Evolutionary conservation across 805 yeast species (phyloP), one percentile per base, ranked within the genome.

Genomic region (Candida chauliodis): DNA sequence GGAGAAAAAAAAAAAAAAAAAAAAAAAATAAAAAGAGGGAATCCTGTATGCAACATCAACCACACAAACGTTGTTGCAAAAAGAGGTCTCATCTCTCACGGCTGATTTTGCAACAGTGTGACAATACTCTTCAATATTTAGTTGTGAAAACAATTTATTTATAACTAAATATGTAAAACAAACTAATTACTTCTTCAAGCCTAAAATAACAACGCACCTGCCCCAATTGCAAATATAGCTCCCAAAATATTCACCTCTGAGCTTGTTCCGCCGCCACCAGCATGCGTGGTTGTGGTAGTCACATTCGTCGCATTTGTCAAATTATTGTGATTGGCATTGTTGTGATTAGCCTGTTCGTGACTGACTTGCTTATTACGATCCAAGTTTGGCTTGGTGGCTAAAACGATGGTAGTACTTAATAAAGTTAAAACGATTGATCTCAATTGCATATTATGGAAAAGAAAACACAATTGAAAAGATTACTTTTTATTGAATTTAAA

Each of bases 271-370:
- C 29, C 26, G 17, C 29, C 26, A 16, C 36, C 36, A 4, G n/a
- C 29, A 10, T 19, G 24, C 7, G 36, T 33, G 21, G 36, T 33
- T 20, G 36, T 33, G 5, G 36, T 33, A 23, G 36, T 33, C n/a
- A 33, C 36, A 24, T 33, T 33, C 5, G 36, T 33, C 13, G 36
- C 22, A 23, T 33, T 33, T 8, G 36, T 23, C 8, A 16, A 4
- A 24, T 23, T 24, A 5, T 24, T 7, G 9, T 33, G 29, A 22
- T 19, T 4, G n/a, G n/a, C n/a, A n/a, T n/a, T n/a, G n/a, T n/a
- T n/a, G 10, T 30, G 14, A n/a, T 11, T 3, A 23, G 21, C 29
- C n/a, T 11, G 8, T 4, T 17, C 4, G n/a, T 33, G 10, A 23
- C 18, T 22, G 17, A 23, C 18, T 24, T 23, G 13, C 17, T 33